Conservation (phyloP, 148 eudicot species). For the Rhododendron henanense region DNA sequence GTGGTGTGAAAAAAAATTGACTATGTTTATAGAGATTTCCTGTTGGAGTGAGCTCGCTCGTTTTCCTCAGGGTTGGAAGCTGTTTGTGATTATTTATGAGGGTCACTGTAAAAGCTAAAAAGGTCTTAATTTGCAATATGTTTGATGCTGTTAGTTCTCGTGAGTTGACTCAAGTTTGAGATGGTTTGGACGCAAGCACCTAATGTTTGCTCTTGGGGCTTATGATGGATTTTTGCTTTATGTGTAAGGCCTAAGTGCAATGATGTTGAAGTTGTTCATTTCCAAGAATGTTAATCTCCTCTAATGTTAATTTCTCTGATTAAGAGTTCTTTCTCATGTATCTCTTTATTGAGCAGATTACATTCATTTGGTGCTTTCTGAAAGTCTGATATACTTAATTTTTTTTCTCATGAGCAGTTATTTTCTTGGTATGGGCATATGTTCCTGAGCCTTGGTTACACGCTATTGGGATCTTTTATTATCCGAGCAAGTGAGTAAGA, state of each 20-base stretch:
- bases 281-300: not conserved
- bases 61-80: not conserved
- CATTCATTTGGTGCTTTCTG: not conserved
- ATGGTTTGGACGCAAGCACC: not conserved
- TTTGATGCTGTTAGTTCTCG: not conserved
- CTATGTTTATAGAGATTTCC: not conserved
- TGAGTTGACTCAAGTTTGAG: not conserved
- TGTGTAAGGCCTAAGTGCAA: not conserved
- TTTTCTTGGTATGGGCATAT: conserved; percentile 86
- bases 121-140: not conserved
- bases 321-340: not conserved
- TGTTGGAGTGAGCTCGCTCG: not conserved
- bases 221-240: not conserved
- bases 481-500: conserved; percentile 71
- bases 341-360: not conserved
- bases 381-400: not conserved
- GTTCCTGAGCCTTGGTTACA: conserved; percentile 81
- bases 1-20: not conserved
- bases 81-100: not conserved
- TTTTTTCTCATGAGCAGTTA: conserved; percentile 36
- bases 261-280: not conserved
- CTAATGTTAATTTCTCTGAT: not conserved
- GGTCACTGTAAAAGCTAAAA: not conserved
- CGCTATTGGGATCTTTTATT: conserved; percentile 72
- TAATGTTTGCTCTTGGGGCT: not conserved